Evolutionary conservation across 176 grass and related monocot species (phyloP), one percentile per base, ranked within the genome.

Genomic region (Bothriochloa decipiens): DNA sequence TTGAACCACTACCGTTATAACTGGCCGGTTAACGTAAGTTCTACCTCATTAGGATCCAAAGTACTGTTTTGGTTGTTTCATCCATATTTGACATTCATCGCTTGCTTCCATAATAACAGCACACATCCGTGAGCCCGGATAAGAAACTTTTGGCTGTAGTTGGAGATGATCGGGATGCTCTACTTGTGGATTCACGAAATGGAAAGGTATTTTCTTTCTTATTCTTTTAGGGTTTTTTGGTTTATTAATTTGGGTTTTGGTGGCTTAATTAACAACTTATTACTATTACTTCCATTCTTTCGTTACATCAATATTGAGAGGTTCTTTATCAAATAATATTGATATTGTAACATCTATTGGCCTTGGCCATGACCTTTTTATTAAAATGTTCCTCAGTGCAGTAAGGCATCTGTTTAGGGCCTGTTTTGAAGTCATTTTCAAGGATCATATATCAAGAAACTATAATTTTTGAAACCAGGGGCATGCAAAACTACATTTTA

Each of bases 21-120:
- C 41, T 98, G 96, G 96, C 89, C 96, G 14, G 96, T 98, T 20
- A 98, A 98, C 86, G 96, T 98, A 90, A 95, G 89, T 80, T 79
- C 3, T 79, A 4, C 69, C 64, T 77, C 58, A 42, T 75, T 72
- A 13, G 67, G 8, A 53, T 66, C 29, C 49, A 74, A 6, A 26
- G 29, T 32, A n/a, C 17, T 36, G 25, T 70, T 32, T 76, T 6
- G 9, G 49, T 75, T 75, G 2, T 84, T 49, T 28, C 71, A 87
- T 49, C 49, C 49, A 80, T 84, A 16, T 47, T 70, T 18, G 18
- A 70, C 33, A 41, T 52, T 65, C 42, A 55, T 62, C 70, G 39
- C 41, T 71, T 77, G 28, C 11, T 85, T 64, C 28, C 4, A 18
- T 26, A 65, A 86, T 71, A 55, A 43, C 75, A 96, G 91, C 94